Percentiles rank a stretch among this genome's conserved stretches.
These are phyloP conservation scores for Metschnikowia kunwiensis DNA, from an alignment of 805 yeast genomes.

Conservation along the genomic window DNA sequence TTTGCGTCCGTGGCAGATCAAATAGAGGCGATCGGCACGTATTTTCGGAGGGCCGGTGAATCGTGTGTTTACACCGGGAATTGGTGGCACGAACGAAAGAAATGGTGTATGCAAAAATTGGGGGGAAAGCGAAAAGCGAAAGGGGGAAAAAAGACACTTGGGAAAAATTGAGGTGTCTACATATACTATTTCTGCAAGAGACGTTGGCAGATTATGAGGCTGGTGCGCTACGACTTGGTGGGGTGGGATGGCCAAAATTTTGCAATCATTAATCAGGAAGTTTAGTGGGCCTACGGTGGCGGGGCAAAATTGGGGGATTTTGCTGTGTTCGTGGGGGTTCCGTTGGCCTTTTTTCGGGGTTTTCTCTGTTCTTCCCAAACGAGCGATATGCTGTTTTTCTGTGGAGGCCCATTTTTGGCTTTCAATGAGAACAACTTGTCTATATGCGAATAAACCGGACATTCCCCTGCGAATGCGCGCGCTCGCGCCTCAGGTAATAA, in stretches of 20 bases:
- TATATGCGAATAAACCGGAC: background rate
- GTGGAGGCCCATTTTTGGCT: background rate
- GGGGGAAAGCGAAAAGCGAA: no score
- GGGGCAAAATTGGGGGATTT: no score
- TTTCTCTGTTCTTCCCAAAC: conserved; percentile 1
- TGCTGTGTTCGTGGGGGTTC: background rate
- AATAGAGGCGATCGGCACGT: no score
- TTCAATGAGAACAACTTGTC: background rate
- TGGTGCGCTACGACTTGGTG: background rate
- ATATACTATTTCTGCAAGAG: conserved; percentile 11
- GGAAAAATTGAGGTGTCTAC: conserved; percentile 10
- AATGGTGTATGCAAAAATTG: background rate
- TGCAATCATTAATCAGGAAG: conserved; percentile 6
- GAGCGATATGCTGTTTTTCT: background rate
- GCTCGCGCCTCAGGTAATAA: no score
- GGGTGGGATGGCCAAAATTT: background rate
- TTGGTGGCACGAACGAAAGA: background rate
- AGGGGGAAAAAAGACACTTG: conserved; percentile 2
- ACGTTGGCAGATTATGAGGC: conserved; percentile 4
- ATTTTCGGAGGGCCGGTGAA: no score
- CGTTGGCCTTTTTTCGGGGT: background rate
- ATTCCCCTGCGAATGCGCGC: conserved; percentile 1
- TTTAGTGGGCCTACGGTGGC: no score
- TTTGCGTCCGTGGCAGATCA: no score
- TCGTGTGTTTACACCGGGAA: background rate